Base-by-base conservation (phyloP, 2,329 filamentous ascomycete species). In the Rutstroemia sydowiana region DNA sequence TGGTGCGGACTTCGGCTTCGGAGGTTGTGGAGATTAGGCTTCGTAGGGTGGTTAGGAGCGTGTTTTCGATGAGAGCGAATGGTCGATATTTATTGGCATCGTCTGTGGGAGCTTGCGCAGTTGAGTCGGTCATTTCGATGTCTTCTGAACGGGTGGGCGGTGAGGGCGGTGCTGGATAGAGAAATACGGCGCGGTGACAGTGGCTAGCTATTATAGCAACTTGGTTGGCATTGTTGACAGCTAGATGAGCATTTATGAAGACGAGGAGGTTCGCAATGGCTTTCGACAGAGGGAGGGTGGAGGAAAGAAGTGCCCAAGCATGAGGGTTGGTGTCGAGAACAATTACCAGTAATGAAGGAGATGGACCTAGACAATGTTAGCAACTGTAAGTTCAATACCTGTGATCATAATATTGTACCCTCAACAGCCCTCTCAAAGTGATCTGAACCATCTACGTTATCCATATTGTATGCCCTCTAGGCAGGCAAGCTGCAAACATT, bases 281-380 rank as follows among this genome's bases (percentile, higher is more conserved):
- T 64, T 86, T 85, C 45, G 87, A 87, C 55, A 98, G 79, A 26
- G 92, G 82, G 7, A 97, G 82, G 30, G 79, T 80, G 52, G 81
- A 71, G 55, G 84, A 76, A 41, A 97, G 79, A 55, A 88, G 77
- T 6, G 88, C 83, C 93, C 93, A 95, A 62, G 93, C 91, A 62
- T 91, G 87, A 2, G 93, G 93, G 68, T 98, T 98, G 23, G 92
- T 96, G 73, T 98, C 93, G 72, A 98, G 79, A 64, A 98, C 78
- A 63, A 98, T 84, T 60, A 89, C 86, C 48, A 96, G 82, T 32
- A 98, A 83, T 13, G 92, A 95, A 0, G 93, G 88, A 5, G 78
- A 73, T 57, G 81, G 78, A 51, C 75, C 77, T 68, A 40, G 28
- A 39, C 8, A 47, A 20, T 50, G 50, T 61, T 53, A 59, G 55